Percentiles rank a stretch among this genome's conserved stretches.
Evolutionary conservation across 2,329 filamentous ascomycete species (phyloP).

Genomic region (Whalleya microplaca): DNA sequence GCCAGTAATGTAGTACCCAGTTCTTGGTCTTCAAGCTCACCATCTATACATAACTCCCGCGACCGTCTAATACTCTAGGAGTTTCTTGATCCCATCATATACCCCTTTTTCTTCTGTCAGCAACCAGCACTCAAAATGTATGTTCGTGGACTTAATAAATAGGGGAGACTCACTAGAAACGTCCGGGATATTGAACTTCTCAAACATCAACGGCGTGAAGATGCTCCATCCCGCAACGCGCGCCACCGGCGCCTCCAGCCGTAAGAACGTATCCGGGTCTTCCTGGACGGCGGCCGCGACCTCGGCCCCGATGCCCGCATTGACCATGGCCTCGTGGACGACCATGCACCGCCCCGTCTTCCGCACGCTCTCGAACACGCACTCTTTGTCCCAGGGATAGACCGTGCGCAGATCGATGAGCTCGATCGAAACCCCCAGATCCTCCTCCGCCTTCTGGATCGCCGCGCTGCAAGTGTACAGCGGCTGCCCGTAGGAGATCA

Average conservation of each 20-base stretch:
- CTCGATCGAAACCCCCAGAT: constrained; percentile 77
- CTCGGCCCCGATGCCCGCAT: constrained; percentile 86
- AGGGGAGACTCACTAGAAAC: constrained; percentile 72
- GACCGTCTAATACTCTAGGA: constrained; percentile 61
- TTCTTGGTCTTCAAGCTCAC: neutral
- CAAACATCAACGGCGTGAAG: constrained; percentile 78
- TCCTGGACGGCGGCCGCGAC: constrained; percentile 89
- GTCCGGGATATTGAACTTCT: constrained; percentile 82
- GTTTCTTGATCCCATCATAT: constrained; percentile 71
- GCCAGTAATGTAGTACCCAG: neutral
- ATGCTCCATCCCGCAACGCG: constrained; percentile 90
- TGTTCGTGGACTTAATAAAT: neutral
- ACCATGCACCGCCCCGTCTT: constrained; percentile 88
- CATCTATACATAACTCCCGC: neutral
- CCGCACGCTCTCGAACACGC: constrained; percentile 78
- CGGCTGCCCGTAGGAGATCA: constrained; percentile 88
- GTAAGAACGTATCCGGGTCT: constrained; percentile 72
- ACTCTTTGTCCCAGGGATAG: constrained; percentile 88
- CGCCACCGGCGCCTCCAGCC: constrained; percentile 82
- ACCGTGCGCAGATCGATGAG: constrained; percentile 86
- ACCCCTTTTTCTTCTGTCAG: constrained; percentile 57
- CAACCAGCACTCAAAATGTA: neutral
- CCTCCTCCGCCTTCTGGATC: constrained; percentile 74
- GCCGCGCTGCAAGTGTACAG: constrained; percentile 82
- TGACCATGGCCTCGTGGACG: constrained; percentile 91